Evolutionary conservation across 352 stramenopile genomes (phyloP), one percentile per base, ranked within the genome.

Genomic region (Thalassiosira livingstoniorum): DNA sequence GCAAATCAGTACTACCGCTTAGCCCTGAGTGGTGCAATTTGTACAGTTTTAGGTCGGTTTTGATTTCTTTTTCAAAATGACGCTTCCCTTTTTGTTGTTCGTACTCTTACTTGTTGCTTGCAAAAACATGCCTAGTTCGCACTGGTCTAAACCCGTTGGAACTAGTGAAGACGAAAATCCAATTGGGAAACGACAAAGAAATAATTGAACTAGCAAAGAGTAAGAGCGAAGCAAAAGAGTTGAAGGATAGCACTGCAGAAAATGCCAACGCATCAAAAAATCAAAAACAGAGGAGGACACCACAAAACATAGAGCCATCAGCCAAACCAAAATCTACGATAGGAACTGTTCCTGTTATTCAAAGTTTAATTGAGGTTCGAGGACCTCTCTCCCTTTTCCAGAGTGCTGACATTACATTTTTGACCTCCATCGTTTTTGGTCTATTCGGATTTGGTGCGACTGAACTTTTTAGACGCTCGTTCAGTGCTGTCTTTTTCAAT

Each of bases 111-210:
- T n/a, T n/a, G n/a, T n/a, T n/a, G n/a, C n/a, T n/a, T n/a, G n/a
- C n/a, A n/a, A n/a, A n/a, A n/a, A n/a, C n/a, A n/a, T n/a, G n/a
- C n/a, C n/a, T n/a, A 10, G 65, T 94, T 2, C 57, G 91, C 15
- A 94, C 89, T 55, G 83, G 83, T n/a, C 67, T 95, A 27, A 94
- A 94, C 84, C 91, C 91, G 47, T 47, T 95, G 0, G 91, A 95
- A 74, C 67, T 94, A 23, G 90, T 94, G n/a, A 95, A 95, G 60
- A 95, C 91, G n/a, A 95, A 95, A 63, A 85, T 93, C 35, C 91
- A 95, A 75, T 69, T 95, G 11, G 37, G 83, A 69, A 94, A 93
- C 79, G 88, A 94, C 71, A 70, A 92, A 27, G 89, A 93, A 77
- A 78, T 95, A 10, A 75, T 93, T 34, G 11, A 87, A 11, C 87